Conservation (phyloP, 768 basidiomycete species). For the Filobasidium floriforme region DNA sequence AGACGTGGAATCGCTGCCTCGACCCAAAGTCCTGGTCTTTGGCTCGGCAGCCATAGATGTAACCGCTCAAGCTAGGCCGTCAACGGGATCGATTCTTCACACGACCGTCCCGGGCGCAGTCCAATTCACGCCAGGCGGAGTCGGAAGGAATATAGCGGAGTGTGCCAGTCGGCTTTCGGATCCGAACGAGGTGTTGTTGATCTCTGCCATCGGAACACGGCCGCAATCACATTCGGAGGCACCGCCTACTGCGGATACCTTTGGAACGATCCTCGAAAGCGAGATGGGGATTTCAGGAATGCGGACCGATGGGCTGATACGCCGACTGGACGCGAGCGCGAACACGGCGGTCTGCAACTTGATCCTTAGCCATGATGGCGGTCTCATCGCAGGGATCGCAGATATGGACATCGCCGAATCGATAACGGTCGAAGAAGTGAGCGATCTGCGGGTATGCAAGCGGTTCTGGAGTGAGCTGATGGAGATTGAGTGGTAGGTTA, state of each 20-base stretch:
- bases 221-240: conserved; percentile 20
- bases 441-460: conserved; percentile 18
- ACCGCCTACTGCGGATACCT: conserved; percentile 51
- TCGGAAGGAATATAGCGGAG: conserved; percentile 91
- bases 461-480: conserved; percentile 6
- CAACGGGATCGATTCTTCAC: conserved; percentile 46
- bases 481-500: conserved; percentile 47
- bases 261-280: conserved; percentile 60
- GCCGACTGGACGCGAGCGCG: conserved; percentile 38
- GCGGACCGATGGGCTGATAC: conserved; percentile 70
- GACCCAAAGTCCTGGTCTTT: conserved; percentile 56
- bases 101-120: conserved; percentile 78
- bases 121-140: conserved; percentile 69
- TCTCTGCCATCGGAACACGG: conserved; percentile 62
- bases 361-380: conserved; percentile 64
- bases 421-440: conserved; percentile 51
- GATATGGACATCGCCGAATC: conserved; percentile 66
- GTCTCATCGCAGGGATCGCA: conserved; percentile 75
- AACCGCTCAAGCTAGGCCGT: conserved; percentile 53
- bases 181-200: conserved; percentile 50
- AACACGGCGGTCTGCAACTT: conserved; percentile 80
- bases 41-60: conserved; percentile 89
- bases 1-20: not conserved
- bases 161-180: conserved; percentile 54
- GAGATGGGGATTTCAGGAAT: conserved; percentile 62